Evolutionary conservation across 2,329 filamentous ascomycete species (phyloP), one percentile per base, ranked within the genome.

Genomic region (Eutypa lata): DNA sequence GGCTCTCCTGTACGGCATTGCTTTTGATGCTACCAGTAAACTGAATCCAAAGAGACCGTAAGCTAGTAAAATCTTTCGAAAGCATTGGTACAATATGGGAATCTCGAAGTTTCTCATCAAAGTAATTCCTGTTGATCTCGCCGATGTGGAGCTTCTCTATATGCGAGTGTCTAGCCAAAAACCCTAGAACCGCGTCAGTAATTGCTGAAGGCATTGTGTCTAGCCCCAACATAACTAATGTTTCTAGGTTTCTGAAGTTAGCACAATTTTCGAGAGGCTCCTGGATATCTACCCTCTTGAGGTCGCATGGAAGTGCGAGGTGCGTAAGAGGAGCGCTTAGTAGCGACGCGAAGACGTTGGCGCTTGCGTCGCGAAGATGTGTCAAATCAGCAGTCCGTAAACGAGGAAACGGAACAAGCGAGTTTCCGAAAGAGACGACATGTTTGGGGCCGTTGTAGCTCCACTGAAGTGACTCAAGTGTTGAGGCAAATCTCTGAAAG

Each of bases 21-120:
- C 28, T n/a, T 18, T 48, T 28, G 8, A 8, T 37, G 6, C 21
- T 21, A n/a, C 2, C 3, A 10, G 19, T n/a, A 45, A 31, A 55
- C 8, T n/a, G 14, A 19, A 55, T 24, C 11, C 47, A 52, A 19
- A 55, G 53, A 4, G 53, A 52, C 19, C 33, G 51, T 10, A 55
- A 48, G 28, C 31, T 43, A 18, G 18, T 18, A 22, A 55, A 52
- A 2, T 22, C 42, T 14, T 6, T 24, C 8, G 33, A 46, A 19
- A 54, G 47, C 22, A 54, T 6, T 3, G 53, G 53, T 8, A 52
- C 45, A 22, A 54, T 49, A 13, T 35, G 47, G 4, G 42, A 13
- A n/a, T 43, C 31, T n/a, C n/a, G n/a, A n/a, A n/a, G n/a, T n/a
- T n/a, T n/a, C n/a, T n/a, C n/a, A n/a, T n/a, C n/a, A n/a, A n/a